A percentile compares a stretch with the other conserved stretches of the same genome.
phyloP scores from a whole-genome alignment of 768 basidiomycete genomes.

The Termitomyces sp. region DNA sequence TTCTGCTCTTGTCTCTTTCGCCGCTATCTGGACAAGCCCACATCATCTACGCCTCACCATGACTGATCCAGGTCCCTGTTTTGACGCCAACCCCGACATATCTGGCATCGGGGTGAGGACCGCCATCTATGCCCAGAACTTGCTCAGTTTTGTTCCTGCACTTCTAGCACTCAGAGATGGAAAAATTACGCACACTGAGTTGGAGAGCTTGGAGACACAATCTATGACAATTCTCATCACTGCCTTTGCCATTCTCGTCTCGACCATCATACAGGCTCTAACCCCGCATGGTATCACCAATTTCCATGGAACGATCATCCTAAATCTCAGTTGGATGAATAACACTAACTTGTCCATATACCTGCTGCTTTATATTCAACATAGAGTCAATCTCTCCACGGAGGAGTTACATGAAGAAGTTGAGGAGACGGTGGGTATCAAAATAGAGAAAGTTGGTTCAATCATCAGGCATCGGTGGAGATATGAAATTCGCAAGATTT shows the following conservation, averaged over 20 bases:
- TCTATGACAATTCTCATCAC: background rate
- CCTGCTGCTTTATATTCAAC: background rate
- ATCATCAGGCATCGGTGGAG: background rate
- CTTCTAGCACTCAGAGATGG: background rate
- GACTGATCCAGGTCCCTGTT: background rate
- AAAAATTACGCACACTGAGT: background rate
- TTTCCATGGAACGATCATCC: background rate
- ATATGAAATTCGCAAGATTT: background rate
- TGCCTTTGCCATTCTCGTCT: background rate
- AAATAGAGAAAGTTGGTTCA: background rate
- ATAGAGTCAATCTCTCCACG: background rate
- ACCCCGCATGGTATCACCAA: background rate
- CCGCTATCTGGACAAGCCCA: background rate
- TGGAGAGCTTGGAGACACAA: background rate
- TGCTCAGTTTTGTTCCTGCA: background rate
- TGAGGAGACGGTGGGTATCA: background rate
- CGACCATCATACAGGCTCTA: background rate
- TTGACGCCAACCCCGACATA: background rate
- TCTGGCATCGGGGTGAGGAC: background rate
- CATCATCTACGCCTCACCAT: background rate
- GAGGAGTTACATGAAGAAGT: background rate
- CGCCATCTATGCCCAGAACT: background rate
- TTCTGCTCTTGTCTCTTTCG: no score
- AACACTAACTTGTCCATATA: background rate
- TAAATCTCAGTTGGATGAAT: background rate